Evolutionary conservation across 805 yeast species (phyloP).

Genomic region (Yarrowia sp.): DNA sequence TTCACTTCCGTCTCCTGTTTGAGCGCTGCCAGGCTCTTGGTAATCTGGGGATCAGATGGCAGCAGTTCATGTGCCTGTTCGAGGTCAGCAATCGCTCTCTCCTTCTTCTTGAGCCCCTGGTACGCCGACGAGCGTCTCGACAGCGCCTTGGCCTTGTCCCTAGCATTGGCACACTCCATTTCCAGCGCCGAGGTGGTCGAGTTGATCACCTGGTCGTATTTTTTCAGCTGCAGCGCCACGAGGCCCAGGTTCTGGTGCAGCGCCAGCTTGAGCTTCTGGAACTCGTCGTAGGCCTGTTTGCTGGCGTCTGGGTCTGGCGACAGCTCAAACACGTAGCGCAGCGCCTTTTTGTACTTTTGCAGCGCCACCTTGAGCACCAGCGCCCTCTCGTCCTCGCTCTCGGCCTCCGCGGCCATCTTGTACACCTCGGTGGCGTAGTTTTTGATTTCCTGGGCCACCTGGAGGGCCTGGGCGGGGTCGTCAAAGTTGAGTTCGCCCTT

Average conservation of each 20-base stretch:
- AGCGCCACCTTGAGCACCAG: conserved; percentile 53
- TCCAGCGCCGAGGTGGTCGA: conserved; percentile 73
- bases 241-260: conserved; percentile 76
- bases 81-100: conserved; percentile 69
- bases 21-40: conserved; percentile 67
- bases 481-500: conserved; percentile 29
- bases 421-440: conserved; percentile 25
- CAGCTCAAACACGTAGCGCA: conserved; percentile 70
- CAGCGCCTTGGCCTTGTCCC: conserved; percentile 80
- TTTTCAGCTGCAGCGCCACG: conserved; percentile 68
- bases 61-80: conserved; percentile 67
- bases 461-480: conserved; percentile 8
- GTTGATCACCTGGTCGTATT: conserved; percentile 60
- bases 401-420: conserved; percentile 11
- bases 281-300: conserved; percentile 59
- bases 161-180: conserved; percentile 63
- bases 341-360: conserved; percentile 75
- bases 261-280: conserved; percentile 64
- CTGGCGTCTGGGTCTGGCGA: conserved; percentile 60
- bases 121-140: conserved; percentile 86
- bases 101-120: conserved; percentile 67
- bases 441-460: conserved; percentile 21
- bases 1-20: conserved; percentile 60
- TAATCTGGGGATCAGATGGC: conserved; percentile 76
- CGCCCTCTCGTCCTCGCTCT: neutral